Percentiles rank a stretch among this genome's conserved stretches.
These are phyloP conservation scores for Picea abies DNA, from an alignment of 83 land plant species.

Conservation along the genomic window DNA sequence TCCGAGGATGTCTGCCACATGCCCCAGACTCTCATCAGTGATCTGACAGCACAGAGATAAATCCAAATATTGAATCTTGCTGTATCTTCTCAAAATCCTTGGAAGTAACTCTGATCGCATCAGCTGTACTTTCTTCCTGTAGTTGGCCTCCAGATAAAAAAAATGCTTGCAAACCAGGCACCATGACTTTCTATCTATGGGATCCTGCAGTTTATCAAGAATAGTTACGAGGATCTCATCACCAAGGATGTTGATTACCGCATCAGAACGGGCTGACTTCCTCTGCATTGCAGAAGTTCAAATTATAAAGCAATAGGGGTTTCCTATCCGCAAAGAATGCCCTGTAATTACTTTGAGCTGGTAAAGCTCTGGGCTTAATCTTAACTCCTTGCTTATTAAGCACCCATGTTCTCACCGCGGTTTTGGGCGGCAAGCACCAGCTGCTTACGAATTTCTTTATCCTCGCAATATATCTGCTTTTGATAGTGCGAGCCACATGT, in stretches of 20 bases:
- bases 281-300: no score
- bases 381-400: no score
- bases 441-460: no score
- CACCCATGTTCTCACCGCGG: no score
- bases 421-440: no score
- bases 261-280: no score
- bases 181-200: slow-evolving; percentile 66
- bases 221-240: slow-evolving; percentile 62
- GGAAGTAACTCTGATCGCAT: slow-evolving; percentile 61
- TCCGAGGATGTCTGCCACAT: slow-evolving; percentile 25
- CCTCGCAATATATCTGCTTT: no score
- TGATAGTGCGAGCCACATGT: no score
- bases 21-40: slow-evolving; percentile 45
- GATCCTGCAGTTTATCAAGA: slow-evolving; percentile 56
- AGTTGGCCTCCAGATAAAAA: slow-evolving; percentile 54
- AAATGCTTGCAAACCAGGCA: slow-evolving; percentile 65
- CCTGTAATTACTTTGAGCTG: no score
- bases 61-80: slow-evolving; percentile 48
- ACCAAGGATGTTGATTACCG: slow-evolving; percentile 32
- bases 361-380: no score
- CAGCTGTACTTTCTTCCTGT: slow-evolving; percentile 50
- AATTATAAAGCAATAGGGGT: no score
- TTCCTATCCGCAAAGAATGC: no score
- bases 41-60: slow-evolving; percentile 66
- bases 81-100: slow-evolving; percentile 45